Evolutionary conservation across 192 early-diverging fungal species (phyloP), one percentile per base, ranked within the genome.

Genomic region (Allomyces macrogynus): DNA sequence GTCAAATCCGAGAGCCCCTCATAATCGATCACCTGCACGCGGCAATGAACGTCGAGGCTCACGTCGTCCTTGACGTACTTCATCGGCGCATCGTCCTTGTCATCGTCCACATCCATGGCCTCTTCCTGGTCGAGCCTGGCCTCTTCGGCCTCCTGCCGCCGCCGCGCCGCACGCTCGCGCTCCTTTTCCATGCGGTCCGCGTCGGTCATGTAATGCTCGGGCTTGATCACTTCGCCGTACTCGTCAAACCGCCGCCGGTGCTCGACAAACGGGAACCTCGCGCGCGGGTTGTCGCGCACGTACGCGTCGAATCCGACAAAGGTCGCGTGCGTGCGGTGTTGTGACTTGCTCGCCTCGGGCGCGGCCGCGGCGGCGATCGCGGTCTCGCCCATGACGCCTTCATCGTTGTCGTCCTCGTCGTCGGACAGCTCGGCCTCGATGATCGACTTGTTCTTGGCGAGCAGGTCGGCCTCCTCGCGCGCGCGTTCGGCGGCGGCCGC

Each of bases 1-100:
- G 80, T 78, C 61, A 87, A 90, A 69, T 96, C 93, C 0, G 90
- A 79, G 25, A 88, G 81, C 54, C 95, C 95, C 70, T 96, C 93
- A 65, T 95, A 76, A 76, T 96, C 93, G 9, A 98, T 80, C 73
- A 87, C 96, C 32, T 79, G 73, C 24, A 96, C 70, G 64, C 78
- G 78, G 69, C 93, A 96, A 14, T 73, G 78, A 9, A 96, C 64
- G 1, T 77, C 63, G 14, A 96, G 62, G 12, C 71, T 73, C 26
- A 80, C 69, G 24, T 86, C 74, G 61, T 80, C 70, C 23, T 65
- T 73, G 9, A 87, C 69, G 68, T 90, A 89, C 74, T 95, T 95
- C 12, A 86, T 90, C 1, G 95, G 95, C 4, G 18, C n/a, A 62
- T 61, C 64, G 43, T 72, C 68, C 62, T 61, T 44, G 18, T 72